Base-by-base conservation (phyloP, 2,329 filamentous ascomycete genomes). In the Apiospora saccharicola region DNA sequence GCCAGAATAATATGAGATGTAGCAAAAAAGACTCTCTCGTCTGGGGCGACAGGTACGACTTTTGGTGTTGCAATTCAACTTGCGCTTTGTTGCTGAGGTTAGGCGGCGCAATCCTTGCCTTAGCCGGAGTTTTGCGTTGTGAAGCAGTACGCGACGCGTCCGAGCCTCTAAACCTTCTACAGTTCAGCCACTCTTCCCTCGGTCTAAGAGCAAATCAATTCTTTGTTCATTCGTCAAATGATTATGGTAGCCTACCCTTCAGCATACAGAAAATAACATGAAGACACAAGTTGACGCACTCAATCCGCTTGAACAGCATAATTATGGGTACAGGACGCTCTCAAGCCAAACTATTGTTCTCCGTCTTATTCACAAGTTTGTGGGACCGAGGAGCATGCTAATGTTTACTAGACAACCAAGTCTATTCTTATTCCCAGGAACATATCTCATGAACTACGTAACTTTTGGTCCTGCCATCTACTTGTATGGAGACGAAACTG, bases 381-480 rank as follows among this genome's bases (percentile, higher is more conserved):
- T 19, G 24, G 49, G 49, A 53, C 14, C 51, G 22, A 22, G 26
- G 22, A 19, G 30, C 34, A 6, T 24, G 41, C 0, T 41, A 22
- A 6, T 41, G 19, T 64, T 41, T 64, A 41, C 19, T 64, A 41
- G 34, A 41, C 57, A 64, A 3, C 41, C 19, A 41, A 37, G 57
- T 64, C 34, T 64, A 64, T 64, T 41, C 22, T 41, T 64, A 19
- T 64, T 64, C 34, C 30, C 22, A 41, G 34, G 57, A 64, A 24
- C 57, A 41, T 64, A 41, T 64, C 34, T 64, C 57, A 14, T 64
- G 57, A 64, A 41, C 57, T 41, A 64, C 57, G 57, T 64, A 64
- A 64, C 57, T 64, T 64, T 64, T 41, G 57, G 34, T 64, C 57
- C 57, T 64, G 57, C 57, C 57, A 64, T 64, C 57, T 41, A n/a